Evolutionary conservation across 2,329 filamentous ascomycete genomes (phyloP).

Genomic region (Botrytis squamosa): DNA sequence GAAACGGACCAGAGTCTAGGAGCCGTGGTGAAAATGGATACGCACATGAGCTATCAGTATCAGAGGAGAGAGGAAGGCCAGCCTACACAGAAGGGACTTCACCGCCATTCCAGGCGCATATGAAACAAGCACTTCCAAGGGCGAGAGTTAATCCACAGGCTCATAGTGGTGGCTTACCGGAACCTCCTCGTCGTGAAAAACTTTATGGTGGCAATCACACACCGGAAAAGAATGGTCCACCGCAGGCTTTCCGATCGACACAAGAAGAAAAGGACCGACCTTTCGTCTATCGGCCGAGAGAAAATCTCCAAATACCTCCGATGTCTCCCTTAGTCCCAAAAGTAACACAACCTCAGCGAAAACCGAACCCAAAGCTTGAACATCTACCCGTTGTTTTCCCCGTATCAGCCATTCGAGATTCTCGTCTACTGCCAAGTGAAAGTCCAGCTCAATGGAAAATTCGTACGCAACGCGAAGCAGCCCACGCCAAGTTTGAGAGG

Average conservation of each 20-base stretch:
- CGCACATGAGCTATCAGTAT: not conserved
- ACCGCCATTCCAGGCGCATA: not conserved
- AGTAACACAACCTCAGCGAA: not conserved
- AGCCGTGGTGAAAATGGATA: not conserved
- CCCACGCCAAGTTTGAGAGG: not conserved
- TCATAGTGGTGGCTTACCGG: not conserved
- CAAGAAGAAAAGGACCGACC: not conserved
- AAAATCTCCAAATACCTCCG: not conserved
- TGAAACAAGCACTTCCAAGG: not conserved
- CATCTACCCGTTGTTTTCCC: not conserved
- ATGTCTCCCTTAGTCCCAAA: not conserved
- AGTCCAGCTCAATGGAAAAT: slow-evolving; percentile 10
- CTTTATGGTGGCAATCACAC: not conserved
- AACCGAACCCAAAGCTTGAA: not conserved
- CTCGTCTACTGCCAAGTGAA: not conserved
- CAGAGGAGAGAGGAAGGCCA: not conserved
- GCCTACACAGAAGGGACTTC: not conserved
- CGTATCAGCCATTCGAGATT: not conserved
- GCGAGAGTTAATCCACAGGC: not conserved
- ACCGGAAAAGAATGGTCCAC: not conserved
- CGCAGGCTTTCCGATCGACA: too few species aligned
- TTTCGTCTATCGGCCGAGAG: not conserved
- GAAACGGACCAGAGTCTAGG: not conserved
- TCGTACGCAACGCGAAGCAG: not conserved
- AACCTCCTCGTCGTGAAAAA: not conserved